Base-by-base conservation (phyloP, 2,329 filamentous ascomycete species). In the Zarea fungicola region DNA sequence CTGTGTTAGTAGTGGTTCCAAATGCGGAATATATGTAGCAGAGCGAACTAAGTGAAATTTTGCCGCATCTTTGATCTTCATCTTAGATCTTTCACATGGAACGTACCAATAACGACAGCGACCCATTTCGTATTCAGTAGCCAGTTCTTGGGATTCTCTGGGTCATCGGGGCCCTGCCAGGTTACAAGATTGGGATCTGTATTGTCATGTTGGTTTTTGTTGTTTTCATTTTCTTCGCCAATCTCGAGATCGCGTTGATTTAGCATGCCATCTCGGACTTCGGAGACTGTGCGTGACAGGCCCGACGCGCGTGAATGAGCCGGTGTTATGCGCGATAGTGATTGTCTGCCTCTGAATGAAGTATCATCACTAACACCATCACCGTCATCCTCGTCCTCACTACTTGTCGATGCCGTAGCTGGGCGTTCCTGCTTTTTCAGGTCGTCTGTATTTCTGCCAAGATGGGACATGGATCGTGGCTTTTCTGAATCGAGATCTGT, bases 131-230 rank as follows among this genome's bases (percentile, higher is more conserved):
- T 75, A 26, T 62, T 65, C 25, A 64, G 65, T 0, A 69, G 52
- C 80, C 81, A 85, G 62, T 82, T 81, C 60, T 71, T 71, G 8
- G 75, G 75, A 55, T 77, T 76, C 31, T 66, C 61, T 1, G 66
- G 66, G 56, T 77, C 75, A 44, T 81, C 68, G 4, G 77, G 74
- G 0, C 76, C 77, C 29, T 74, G 66, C 79, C 80, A 76, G 3
- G 60, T 59, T 18, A 76, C 70, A 11, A 74, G 59, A 42, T 74
- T 66, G 4, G 68, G 67, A 42, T 74, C 56, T 4, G 26, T 25
- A 13, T 40, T 18, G 8, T 58, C 41, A 34, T 56, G 59, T 34
- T 57, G 56, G 25, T 54, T 54, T 43, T 57, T 61, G 34, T 56
- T 51, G 9, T 39, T 52, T 18, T 55, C 48, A 16, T 42, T 43